A percentile compares a stretch with the other conserved stretches of the same genome.
Conservation (phyloP, 1,284 basidiomycete species). For the Lignosus rhinocerotis region DNA sequence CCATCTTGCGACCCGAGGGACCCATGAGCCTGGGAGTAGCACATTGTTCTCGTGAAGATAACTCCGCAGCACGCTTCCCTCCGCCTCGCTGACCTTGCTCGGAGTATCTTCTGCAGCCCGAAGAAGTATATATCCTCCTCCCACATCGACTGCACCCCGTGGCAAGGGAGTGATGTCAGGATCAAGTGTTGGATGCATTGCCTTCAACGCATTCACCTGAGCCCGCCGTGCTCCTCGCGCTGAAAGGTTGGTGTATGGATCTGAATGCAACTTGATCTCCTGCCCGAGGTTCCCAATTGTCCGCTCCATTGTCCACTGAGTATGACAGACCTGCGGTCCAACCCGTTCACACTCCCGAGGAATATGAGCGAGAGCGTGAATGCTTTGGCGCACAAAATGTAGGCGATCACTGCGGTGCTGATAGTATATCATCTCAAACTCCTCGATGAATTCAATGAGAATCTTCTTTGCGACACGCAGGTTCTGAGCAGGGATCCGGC, state of each 20-base stretch:
- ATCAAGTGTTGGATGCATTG: conserved; percentile 19
- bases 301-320: conserved; percentile 30
- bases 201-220: conserved; percentile 26
- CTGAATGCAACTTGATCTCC: conserved; percentile 27
- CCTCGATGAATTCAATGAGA: conserved; percentile 17
- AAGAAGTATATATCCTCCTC: conserved; percentile 9
- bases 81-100: no score
- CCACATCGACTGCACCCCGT: conserved; percentile 4
- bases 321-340: conserved; percentile 19
- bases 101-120: not conserved
- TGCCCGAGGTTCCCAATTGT: conserved; percentile 28
- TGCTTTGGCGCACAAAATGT: conserved; percentile 27
- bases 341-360: conserved; percentile 16
- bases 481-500: not conserved
- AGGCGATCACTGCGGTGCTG: conserved; percentile 21
- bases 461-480: conserved; percentile 10
- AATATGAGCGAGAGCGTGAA: conserved; percentile 26
- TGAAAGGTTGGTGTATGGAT: conserved; percentile 27
- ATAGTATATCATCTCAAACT: conserved; percentile 29
- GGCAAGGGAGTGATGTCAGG: not conserved
- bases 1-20: not conserved
- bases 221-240: conserved; percentile 15
- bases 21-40: not conserved
- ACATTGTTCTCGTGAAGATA: not conserved
- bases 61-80: not conserved